Conservation (phyloP, 2,329 filamentous ascomycete genomes). For the Alternaria sp. region DNA sequence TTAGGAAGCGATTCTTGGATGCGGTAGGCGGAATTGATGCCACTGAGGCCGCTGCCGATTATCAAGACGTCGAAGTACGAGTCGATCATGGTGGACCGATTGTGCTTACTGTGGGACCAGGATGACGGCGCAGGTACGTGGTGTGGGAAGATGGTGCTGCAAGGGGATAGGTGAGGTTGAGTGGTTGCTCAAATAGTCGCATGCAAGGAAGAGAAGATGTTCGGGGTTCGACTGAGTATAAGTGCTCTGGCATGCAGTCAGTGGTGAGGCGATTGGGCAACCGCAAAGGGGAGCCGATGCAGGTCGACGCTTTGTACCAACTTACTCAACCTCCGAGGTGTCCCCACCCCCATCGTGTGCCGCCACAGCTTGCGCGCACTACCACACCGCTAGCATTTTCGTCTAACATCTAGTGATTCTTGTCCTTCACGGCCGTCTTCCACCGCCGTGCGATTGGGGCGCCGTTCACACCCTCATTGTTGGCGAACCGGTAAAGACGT, state of each 20-base stretch:
- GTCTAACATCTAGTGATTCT: not conserved
- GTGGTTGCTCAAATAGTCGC: not conserved
- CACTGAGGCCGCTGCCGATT: constrained; percentile 76
- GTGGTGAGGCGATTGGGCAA: constrained; percentile 1
- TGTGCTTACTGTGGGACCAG: not conserved
- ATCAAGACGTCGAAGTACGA: constrained; percentile 62
- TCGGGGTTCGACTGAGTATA: not conserved
- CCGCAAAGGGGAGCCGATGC: constrained; percentile 12
- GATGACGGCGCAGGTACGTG: constrained; percentile 3
- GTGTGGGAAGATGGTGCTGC: not conserved
- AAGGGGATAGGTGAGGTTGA: not conserved
- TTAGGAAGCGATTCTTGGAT: constrained; percentile 66
- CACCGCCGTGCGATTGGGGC: constrained; percentile 7
- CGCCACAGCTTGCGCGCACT: constrained; percentile 6
- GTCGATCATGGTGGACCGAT: constrained; percentile 25
- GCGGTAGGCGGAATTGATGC: constrained; percentile 78
- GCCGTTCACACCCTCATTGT: not conserved
- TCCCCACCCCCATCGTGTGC: constrained; percentile 9
- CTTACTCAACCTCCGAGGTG: not conserved
- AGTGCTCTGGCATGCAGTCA: not conserved
- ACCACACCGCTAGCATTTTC: not conserved
- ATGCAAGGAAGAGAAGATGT: too few relatives aligned
- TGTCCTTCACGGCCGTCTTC: constrained; percentile 1
- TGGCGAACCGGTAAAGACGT: constrained; percentile 8
- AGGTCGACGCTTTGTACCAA: constrained; percentile 7